phyloP scores from a whole-genome alignment of 2,329 filamentous ascomycete species.

The Fusarium siculi region DNA sequence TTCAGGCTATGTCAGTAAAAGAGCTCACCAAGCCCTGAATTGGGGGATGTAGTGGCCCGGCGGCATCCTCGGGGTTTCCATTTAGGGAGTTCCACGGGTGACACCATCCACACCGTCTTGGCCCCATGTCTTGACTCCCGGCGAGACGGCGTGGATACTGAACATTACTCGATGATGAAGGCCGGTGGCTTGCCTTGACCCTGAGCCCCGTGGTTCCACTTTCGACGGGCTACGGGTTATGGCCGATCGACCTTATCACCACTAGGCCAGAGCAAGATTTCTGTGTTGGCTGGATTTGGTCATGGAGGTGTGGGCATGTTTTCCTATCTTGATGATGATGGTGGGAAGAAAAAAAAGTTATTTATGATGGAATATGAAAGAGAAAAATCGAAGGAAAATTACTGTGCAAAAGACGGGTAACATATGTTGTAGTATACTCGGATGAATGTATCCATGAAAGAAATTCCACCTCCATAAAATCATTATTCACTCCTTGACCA shows the following conservation, averaged over 20 bases:
- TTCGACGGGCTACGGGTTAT: slow-evolving; percentile 15
- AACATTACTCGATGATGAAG: slow-evolving; percentile 26
- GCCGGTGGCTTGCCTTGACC: slow-evolving; percentile 36
- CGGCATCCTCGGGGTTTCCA: slow-evolving; percentile 41
- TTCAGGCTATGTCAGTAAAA: background rate
- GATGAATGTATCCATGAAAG: background rate
- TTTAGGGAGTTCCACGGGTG: slow-evolving; percentile 35
- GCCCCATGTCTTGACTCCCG: slow-evolving; percentile 16
- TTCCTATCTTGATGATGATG: background rate
- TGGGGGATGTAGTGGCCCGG: slow-evolving; percentile 13
- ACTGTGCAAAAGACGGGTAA: background rate
- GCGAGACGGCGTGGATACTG: slow-evolving; percentile 26
- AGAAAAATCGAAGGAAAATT: background rate
- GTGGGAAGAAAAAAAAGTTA: background rate
- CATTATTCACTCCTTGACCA: slow-evolving; percentile 32
- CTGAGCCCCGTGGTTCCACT: slow-evolving; percentile 39
- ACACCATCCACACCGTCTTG: slow-evolving; percentile 35
- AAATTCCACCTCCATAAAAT: slow-evolving; percentile 18
- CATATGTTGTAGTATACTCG: background rate
- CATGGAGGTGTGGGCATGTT: slow-evolving; percentile 8
- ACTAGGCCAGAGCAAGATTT: background rate
- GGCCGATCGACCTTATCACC: slow-evolving; percentile 15
- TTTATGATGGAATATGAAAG: slow-evolving; percentile 1
- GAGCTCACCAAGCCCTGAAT: background rate
- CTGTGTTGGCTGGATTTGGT: background rate